Base-by-base conservation (phyloP, 352 stramenopile genomes). In the Phytophthora parvispora region DNA sequence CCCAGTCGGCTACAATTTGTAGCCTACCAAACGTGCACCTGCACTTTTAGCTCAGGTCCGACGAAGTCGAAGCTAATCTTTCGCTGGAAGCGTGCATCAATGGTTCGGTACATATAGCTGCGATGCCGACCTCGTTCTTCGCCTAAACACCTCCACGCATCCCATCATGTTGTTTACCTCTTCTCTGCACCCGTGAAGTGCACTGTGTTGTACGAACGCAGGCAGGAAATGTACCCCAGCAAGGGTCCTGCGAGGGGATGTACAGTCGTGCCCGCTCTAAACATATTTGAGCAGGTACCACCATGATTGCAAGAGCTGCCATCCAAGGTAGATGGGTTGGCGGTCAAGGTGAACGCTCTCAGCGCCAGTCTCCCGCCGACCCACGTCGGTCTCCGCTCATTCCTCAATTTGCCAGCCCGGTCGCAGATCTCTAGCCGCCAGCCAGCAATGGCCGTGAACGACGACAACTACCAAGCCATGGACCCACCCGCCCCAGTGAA, bases 381-480 rank as follows among this genome's bases (percentile, higher is more conserved):
- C 18, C 22, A 28, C 45, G 45, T 32, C 45, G 45, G 24, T 31
- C 10, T 31, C 45, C 45, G 22, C 22, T 69, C 63, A 71, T 60
- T 71, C 55, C 27, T 50, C 36, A 65, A 71, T 71, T 71, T 34
- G 63, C 63, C 63, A 27, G 34, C 53, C n/a, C 53, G 51, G 40
- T 27, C 60, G 60, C 60, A 68, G 22, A 54, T 40, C 45, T 28
- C 49, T 24, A 48, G 8, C 56, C 38, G 13, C 43, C 25, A 71
- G 28, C 29, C 43, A 59, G 40, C 54, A 29, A 70, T 66, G 40
- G 31, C 34, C 58, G 40, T 64, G 29, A 47, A 42, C 57, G 45
- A 20, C 60, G 40, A 66, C 49, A 62, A 48, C 34, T 83, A 86
- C 47, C 55, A 68, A 27, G 43, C 49, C 55, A 73, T 81, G 61